Percentiles rank a stretch among this genome's conserved stretches.
Evolutionary conservation across 2,329 filamentous ascomycete species (phyloP).

Genomic region (Huntiella omanensis): DNA sequence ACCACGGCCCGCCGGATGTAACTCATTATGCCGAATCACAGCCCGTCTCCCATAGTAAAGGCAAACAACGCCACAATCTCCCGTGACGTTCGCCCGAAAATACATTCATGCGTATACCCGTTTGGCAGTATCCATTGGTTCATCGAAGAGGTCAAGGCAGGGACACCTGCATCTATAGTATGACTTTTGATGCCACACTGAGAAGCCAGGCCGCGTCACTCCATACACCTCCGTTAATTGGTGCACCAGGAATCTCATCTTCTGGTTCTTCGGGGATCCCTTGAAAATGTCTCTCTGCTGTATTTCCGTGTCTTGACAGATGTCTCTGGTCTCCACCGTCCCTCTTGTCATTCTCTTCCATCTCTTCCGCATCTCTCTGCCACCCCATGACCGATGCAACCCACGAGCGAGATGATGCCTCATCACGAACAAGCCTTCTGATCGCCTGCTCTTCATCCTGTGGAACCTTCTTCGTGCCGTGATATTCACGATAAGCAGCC

Average conservation of each 20-base stretch:
- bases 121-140: background rate
- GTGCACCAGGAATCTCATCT: conserved; percentile 28
- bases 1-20: too few species aligned
- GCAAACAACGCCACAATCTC: background rate
- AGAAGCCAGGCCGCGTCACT: conserved; percentile 50
- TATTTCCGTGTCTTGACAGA: background rate
- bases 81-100: background rate
- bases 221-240: conserved; percentile 40
- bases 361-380: conserved; percentile 25
- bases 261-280: conserved; percentile 20
- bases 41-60: background rate
- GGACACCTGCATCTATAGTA: conserved; percentile 24
- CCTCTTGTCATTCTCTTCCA: conserved; percentile 18
- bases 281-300: conserved; percentile 8
- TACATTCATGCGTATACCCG: background rate
- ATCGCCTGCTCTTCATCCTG: conserved; percentile 41
- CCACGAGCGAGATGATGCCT: conserved; percentile 36
- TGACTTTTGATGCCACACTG: conserved; percentile 42
- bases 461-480: conserved; percentile 22
- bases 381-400: conserved; percentile 39
- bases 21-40: background rate
- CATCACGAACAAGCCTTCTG: conserved; percentile 34
- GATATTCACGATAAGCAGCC: conserved; percentile 1
- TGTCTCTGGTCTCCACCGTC: conserved; percentile 15
- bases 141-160: background rate